phyloP scores from a whole-genome alignment of 1,284 basidiomycete species.

The Pseudozyma tsukubaensis region DNA sequence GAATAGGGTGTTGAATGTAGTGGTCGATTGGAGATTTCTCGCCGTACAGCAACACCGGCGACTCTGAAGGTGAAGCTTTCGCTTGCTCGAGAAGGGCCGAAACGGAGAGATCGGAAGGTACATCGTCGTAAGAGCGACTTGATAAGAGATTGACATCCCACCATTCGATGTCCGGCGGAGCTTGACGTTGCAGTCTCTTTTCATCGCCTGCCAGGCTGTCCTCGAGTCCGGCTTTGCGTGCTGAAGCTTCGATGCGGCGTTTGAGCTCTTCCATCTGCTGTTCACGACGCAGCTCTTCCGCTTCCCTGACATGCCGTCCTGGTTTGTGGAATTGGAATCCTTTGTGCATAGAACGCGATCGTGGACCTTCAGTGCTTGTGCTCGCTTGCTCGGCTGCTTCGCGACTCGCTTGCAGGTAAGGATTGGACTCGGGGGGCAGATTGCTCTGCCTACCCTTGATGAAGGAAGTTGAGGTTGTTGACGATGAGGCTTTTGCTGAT shows the following conservation, averaged over 20 bases:
- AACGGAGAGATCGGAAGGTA: conserved; percentile 69
- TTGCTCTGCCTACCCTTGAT: conserved; percentile 14
- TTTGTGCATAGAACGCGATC: conserved; percentile 56
- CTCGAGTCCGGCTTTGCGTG: conserved; percentile 90
- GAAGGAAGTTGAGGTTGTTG: conserved; percentile 5
- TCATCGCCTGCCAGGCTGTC: conserved; percentile 86
- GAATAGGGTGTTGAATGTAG: conserved; percentile 96
- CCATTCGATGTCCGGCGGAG: conserved; percentile 93
- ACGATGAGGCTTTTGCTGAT: conserved; percentile 4
- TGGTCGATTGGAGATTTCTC: conserved; percentile 83
- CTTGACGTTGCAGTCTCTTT: conserved; percentile 80
- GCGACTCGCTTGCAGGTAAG: conserved; percentile 52
- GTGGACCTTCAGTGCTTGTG: conserved; percentile 26
- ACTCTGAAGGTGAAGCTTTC: conserved; percentile 12
- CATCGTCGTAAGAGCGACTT: conserved; percentile 80
- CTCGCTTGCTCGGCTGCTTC: conserved; percentile 16
- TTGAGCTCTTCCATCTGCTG: conserved; percentile 89
- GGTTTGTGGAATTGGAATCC: conserved; percentile 63
- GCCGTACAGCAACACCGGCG: conserved; percentile 32
- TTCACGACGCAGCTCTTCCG: conserved; percentile 66
- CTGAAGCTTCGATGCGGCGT: conserved; percentile 89
- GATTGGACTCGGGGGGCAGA: conserved; percentile 42
- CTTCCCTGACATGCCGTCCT: conserved; percentile 60
- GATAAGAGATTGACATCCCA: conserved; percentile 93
- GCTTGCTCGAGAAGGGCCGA: conserved; percentile 74